phyloP scores from a whole-genome alignment of 331 rosid genomes.

The Malus hybrid region DNA sequence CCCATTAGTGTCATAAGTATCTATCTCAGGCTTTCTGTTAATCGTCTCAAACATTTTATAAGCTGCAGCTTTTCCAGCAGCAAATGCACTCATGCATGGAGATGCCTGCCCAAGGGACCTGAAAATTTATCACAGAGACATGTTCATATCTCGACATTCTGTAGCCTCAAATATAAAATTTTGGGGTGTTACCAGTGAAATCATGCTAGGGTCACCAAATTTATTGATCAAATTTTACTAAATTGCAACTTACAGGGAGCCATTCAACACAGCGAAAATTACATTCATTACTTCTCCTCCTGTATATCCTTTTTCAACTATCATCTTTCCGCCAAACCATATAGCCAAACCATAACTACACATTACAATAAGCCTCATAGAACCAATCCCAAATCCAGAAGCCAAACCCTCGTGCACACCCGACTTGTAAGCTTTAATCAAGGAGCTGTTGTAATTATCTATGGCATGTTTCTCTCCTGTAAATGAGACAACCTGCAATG shows the following conservation, averaged over 20 bases:
- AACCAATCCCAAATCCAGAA: conserved; percentile 60
- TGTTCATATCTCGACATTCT: neutral
- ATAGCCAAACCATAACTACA: conserved; percentile 46
- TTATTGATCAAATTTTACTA: neutral
- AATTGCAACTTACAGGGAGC: conserved; percentile 50
- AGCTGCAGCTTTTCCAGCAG: conserved; percentile 83
- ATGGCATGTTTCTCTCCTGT: conserved; percentile 81
- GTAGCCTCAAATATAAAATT: neutral
- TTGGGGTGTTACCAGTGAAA: neutral
- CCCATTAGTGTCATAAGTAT: conserved; percentile 48
- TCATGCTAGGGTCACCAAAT: too few species aligned
- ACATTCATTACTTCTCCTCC: conserved; percentile 69
- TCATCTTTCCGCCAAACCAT: conserved; percentile 80
- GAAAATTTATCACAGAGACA: neutral
- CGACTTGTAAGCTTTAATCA: conserved; percentile 45
- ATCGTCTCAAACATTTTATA: conserved; percentile 82
- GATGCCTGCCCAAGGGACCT: conserved; percentile 86
- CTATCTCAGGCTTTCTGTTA: conserved; percentile 42
- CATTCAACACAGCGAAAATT: conserved; percentile 49
- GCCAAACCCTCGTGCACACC: conserved; percentile 60
- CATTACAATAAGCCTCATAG: conserved; percentile 19
- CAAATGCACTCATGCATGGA: conserved; percentile 67
- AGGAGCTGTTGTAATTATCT: conserved; percentile 41
- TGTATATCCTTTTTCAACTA: conserved; percentile 60
- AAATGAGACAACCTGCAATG: conserved; percentile 70